These are phyloP conservation scores for Cercospora sp. DNA, from an alignment of 2,329 filamentous ascomycete genomes.

Conservation along the genomic window DNA sequence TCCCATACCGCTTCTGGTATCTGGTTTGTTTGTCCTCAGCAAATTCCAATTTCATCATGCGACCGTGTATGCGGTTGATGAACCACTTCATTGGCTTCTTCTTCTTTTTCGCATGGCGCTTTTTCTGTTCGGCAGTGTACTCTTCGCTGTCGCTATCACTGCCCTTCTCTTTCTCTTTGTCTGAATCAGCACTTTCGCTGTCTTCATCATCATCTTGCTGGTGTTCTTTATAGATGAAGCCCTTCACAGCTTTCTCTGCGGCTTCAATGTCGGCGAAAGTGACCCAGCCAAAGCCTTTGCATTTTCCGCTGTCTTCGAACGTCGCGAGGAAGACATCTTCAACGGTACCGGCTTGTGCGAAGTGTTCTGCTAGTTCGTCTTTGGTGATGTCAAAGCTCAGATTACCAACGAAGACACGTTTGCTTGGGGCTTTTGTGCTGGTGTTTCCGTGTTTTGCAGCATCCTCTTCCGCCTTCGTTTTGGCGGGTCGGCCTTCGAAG, in stretches of 20 bases:
- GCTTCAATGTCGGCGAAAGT: conserved; percentile 79
- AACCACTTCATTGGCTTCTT: conserved; percentile 65
- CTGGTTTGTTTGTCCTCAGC: conserved; percentile 85
- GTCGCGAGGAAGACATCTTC: conserved; percentile 85
- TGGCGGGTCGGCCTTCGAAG: conserved; percentile 81
- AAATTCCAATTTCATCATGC: conserved; percentile 83
- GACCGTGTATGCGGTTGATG: conserved; percentile 79
- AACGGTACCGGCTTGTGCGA: conserved; percentile 79
- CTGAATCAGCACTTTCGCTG: conserved; percentile 54
- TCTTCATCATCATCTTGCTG: conserved; percentile 52
- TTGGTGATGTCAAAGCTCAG: conserved; percentile 59
- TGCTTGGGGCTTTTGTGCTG: conserved; percentile 64
- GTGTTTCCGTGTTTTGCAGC: conserved; percentile 39
- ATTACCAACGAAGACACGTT: conserved; percentile 77
- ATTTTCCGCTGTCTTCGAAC: conserved; percentile 95
- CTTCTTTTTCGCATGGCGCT: conserved; percentile 38
- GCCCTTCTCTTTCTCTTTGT: conserved; percentile 31
- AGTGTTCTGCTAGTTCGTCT: conserved; percentile 77
- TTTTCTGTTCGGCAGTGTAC: conserved; percentile 41
- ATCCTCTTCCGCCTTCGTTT: conserved; percentile 40
- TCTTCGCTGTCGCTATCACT: conserved; percentile 30
- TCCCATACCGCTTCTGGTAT: conserved; percentile 93
- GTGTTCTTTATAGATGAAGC: conserved; percentile 69
- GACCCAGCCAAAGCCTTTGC: conserved; percentile 96
- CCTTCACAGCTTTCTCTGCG: conserved; percentile 74